Evolutionary conservation across 306 rosid species (phyloP).

Genomic region (Abrus pulchellus): DNA sequence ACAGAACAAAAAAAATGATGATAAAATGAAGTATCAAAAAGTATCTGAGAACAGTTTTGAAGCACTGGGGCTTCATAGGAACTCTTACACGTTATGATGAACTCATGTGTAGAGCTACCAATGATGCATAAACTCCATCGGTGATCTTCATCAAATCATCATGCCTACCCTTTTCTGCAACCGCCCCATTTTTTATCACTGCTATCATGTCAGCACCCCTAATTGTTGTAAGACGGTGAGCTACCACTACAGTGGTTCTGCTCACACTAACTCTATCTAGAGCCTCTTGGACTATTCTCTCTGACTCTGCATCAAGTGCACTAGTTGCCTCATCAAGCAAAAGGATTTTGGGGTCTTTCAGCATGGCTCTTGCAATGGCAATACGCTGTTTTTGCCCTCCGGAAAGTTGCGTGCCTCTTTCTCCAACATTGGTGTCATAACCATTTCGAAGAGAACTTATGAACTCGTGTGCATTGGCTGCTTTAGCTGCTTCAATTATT

Average conservation of each 20-base stretch:
- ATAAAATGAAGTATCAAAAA: not conserved
- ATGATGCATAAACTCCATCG: constrained; percentile 78
- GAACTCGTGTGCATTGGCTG: constrained; percentile 81
- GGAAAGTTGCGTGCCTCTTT: constrained; percentile 85
- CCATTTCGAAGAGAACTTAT: constrained; percentile 75
- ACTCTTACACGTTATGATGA: constrained; percentile 42
- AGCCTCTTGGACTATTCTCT: constrained; percentile 84
- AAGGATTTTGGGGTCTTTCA: constrained; percentile 81
- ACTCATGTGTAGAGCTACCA: constrained; percentile 75
- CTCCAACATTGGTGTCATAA: constrained; percentile 79
- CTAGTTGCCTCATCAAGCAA: constrained; percentile 94
- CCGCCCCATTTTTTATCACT: constrained; percentile 74
- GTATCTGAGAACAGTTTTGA: not conserved
- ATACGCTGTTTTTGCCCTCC: constrained; percentile 97
- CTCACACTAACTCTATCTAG: constrained; percentile 79
- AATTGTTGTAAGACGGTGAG: constrained; percentile 83
- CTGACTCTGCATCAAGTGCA: constrained; percentile 92
- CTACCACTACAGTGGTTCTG: constrained; percentile 87
- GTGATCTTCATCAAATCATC: constrained; percentile 70
- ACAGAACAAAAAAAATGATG: not conserved
- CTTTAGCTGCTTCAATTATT: constrained; percentile 72
- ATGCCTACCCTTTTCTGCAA: constrained; percentile 88
- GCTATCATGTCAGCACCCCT: constrained; percentile 80
- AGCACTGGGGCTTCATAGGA: not conserved
- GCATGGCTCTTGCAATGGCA: constrained; percentile 86